phyloP scores from a whole-genome alignment of 2,329 filamentous ascomycete species.

The Hymenoscyphus infarciens region DNA sequence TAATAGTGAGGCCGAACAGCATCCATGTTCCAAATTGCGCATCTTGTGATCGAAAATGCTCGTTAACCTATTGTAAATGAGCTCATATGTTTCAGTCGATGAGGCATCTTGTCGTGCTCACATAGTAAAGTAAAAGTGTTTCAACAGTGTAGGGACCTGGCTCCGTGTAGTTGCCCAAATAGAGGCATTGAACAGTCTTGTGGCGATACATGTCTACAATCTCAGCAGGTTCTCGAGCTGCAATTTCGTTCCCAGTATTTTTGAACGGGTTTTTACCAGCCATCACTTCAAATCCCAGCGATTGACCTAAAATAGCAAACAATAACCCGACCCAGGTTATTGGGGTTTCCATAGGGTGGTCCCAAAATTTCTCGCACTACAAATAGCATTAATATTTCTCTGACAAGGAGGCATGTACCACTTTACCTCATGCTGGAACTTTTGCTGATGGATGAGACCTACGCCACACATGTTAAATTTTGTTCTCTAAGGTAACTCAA shows the following conservation, averaged over 20 bases:
- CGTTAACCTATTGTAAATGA: slow-evolving; percentile 37
- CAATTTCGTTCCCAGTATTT: slow-evolving; percentile 37
- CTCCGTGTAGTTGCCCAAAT: slow-evolving; percentile 48
- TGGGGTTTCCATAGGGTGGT: slow-evolving; percentile 31
- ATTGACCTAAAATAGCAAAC: slow-evolving; percentile 30
- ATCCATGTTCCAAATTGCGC: slow-evolving; percentile 53
- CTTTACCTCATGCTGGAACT: slow-evolving; percentile 44
- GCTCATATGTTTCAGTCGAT: neutral
- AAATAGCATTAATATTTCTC: slow-evolving; percentile 10
- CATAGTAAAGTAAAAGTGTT: slow-evolving; percentile 48
- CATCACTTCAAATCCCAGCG: slow-evolving; percentile 25
- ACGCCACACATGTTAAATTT: neutral
- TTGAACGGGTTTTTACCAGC: slow-evolving; percentile 6
- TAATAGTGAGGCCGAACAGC: slow-evolving; percentile 47
- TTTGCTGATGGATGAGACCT: slow-evolving; percentile 46
- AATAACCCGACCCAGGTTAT: slow-evolving; percentile 52
- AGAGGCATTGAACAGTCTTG: slow-evolving; percentile 50
- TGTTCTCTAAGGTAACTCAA: neutral
- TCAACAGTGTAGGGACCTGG: slow-evolving; percentile 48
- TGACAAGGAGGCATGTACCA: neutral
- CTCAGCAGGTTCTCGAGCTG: slow-evolving; percentile 38
- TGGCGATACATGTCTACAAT: slow-evolving; percentile 47
- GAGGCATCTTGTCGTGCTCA: neutral
- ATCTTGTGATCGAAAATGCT: slow-evolving; percentile 49
- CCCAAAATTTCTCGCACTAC: slow-evolving; percentile 34